Base-by-base conservation (phyloP, 2,329 filamentous ascomycete genomes). In the Elsinoe arachidis region DNA sequence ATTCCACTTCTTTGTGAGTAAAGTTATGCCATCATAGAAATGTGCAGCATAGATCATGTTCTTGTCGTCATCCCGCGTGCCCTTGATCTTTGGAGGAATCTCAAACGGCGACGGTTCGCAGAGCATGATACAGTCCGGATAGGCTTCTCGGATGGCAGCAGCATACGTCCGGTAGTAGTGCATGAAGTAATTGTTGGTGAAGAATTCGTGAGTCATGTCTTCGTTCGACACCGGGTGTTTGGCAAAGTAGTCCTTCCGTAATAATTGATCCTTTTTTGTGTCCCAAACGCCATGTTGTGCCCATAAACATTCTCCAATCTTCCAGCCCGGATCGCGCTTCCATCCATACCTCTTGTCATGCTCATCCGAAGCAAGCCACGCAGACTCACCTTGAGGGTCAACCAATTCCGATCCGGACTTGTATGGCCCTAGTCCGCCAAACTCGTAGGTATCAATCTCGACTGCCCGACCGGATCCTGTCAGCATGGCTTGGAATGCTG, bases 1-100 rank as follows among this genome's bases (percentile, higher is more conserved):
- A 68, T 97, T 99, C 93, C 93, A 99, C 71, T 96, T 95, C 74
- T 99, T 99, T 11, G 90, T 97, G 80, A 99, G 88, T 3, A 99
- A 78, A 0, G 93, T 99, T 57, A 99, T 87, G 10, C 93, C 93
- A 65, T 99, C 93, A 70, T 99, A 99, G 69, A 89, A 99, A 72
- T 99, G 93, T 1, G 91, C 90, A 9, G 93, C 86, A 70, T 96
- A 97, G 2, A 91, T 87, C 81, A 97, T 86, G 61, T 86, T 88
- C 2, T 84, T 84, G 64, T 99, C 91, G 65, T 97, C 91, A 67
- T 97, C 92, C 26, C 79, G 76, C 0, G 91, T 96, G 11, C 85
- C 91, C 70, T 93, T 95, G 68, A 97, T 86, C 44, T 78, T 78
- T 0, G 95, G 93, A 0, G 93, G 93, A 11, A 99, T 82, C 73